Percentiles rank a stretch among this genome's conserved stretches.
Conservation (phyloP, 768 basidiomycete genomes). For the Rubroboletus satanas region DNA sequence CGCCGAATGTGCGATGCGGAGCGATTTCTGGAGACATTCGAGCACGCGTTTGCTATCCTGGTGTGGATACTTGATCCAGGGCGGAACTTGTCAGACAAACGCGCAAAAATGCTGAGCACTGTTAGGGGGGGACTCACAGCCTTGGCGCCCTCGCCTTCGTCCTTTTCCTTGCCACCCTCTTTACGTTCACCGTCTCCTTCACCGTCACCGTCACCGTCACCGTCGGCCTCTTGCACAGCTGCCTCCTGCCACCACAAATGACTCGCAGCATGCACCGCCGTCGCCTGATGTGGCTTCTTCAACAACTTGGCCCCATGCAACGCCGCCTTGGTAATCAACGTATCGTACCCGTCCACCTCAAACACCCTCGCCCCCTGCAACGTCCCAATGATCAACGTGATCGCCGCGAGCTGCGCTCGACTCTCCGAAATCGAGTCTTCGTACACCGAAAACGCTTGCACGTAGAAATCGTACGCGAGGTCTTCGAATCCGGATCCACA, state of each 20-base stretch:
- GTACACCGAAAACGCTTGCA: slow-evolving; percentile 96
- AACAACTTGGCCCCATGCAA: slow-evolving; percentile 92
- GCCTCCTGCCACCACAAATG: slow-evolving; percentile 97
- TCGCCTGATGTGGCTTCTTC: slow-evolving; percentile 98
- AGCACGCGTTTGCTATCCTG: slow-evolving; percentile 96
- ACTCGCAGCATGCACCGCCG: slow-evolving; percentile 90
- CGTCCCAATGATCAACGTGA: slow-evolving; percentile 90
- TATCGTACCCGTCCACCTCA: slow-evolving; percentile 92
- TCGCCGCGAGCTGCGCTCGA: slow-evolving; percentile 94
- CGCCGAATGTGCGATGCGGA: slow-evolving; percentile 93
- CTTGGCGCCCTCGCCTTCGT: slow-evolving; percentile 45
- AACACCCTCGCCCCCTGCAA: slow-evolving; percentile 90
- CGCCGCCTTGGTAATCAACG: slow-evolving; percentile 97
- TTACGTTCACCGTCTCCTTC: slow-evolving; percentile 6
- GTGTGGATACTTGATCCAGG: slow-evolving; percentile 54
- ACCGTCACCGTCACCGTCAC: slow-evolving; percentile 13
- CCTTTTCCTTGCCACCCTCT: slow-evolving; percentile 26
- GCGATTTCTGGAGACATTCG: slow-evolving; percentile 95
- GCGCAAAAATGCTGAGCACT: neutral
- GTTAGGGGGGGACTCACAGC: slow-evolving; percentile 44
- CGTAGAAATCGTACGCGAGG: slow-evolving; percentile 95
- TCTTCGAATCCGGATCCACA: slow-evolving; percentile 93
- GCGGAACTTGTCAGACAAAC: neutral
- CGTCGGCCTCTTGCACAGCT: slow-evolving; percentile 41
- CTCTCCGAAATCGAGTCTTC: slow-evolving; percentile 97